Conservation (phyloP, 1,139 yeast species). For the Wickerhamomyces sp. region DNA sequence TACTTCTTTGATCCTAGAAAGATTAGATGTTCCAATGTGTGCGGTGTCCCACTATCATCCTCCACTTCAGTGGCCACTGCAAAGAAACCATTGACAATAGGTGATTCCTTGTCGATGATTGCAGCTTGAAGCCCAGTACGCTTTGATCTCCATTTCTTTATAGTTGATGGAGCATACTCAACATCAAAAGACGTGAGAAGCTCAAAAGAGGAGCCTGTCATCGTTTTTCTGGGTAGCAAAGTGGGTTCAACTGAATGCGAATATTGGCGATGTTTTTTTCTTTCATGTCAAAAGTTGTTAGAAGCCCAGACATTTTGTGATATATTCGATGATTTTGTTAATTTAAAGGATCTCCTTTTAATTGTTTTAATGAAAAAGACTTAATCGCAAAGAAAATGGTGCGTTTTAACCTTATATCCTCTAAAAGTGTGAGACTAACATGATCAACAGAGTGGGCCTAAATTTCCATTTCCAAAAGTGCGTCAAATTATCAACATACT, state of each 20-base stretch:
- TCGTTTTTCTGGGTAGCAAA: background rate
- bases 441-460: background rate
- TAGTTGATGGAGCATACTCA: constrained; percentile 57
- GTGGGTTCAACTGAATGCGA: background rate
- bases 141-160: constrained; percentile 66
- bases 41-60: constrained; percentile 91
- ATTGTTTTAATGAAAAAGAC: too few species aligned
- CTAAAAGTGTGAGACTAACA: too few species aligned
- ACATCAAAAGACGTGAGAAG: constrained; percentile 50
- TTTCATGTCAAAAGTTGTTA: too few species aligned
- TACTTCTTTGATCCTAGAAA: constrained; percentile 91
- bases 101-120: constrained; percentile 75
- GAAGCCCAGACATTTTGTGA: too few species aligned
- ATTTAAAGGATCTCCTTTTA: too few species aligned
- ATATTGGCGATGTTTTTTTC: too few species aligned
- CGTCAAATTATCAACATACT: background rate
- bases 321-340: too few species aligned
- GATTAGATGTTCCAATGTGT: constrained; percentile 88
- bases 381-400: too few species aligned
- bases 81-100: constrained; percentile 88
- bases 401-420: too few species aligned
- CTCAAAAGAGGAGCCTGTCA: constrained; percentile 28
- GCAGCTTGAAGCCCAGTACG: constrained; percentile 83
- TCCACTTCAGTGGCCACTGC: constrained; percentile 91
- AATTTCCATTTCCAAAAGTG: constrained; percentile 2